Base-by-base conservation (phyloP, 225 moss, liverwort and hornwort genomes). In the Antitrichia curtipendula region DNA sequence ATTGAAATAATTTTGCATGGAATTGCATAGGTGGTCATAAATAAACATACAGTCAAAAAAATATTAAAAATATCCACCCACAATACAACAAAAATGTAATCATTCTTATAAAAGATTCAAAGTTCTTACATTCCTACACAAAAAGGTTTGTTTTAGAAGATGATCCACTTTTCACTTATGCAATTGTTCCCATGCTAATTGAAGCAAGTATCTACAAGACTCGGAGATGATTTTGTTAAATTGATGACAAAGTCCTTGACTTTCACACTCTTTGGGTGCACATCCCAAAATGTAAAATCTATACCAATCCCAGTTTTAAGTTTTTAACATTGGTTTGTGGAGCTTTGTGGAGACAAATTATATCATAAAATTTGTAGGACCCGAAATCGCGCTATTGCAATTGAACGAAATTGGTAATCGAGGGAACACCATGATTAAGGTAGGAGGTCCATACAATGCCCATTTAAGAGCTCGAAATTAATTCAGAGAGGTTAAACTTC, bases 221-320 rank as follows among this genome's bases (percentile, higher is more conserved):
- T 36, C 25, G 8, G 3, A 41, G 2, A 8, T 40, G 24, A 13
- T 13, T n/a, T 65, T 65, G 64, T 63, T 32, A 17, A 34, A 34
- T 17, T 38, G 12, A 38, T 2, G 0, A 68, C 38, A 68, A 38
- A 13, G 2, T 66, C 22, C 2, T 1, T 0, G 4, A 68, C 13
- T 38, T 38, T 68, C 0, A 0, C 0, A 13, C 23, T 40, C 3
- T 10, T 36, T 4, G 7, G 13, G 1, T 40, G 24, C 3, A 0
- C 40, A 69, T 14, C 41, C 0, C 14, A 1, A 41, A 41, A 69
- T 69, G 3, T 69, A 25, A n/a, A 40, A 40, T 8, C 25, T 69
- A 8, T 69, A 23, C 2, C 4, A 38, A 1, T 24, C 2, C 23
- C 2, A 13, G 0, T 24, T 13, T 8, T 0, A 8, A 4, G 0